A percentile compares a stretch with the other conserved stretches of the same genome.
phyloP scores from a whole-genome alignment of 768 basidiomycete genomes.

The Pisolithus sp. region DNA sequence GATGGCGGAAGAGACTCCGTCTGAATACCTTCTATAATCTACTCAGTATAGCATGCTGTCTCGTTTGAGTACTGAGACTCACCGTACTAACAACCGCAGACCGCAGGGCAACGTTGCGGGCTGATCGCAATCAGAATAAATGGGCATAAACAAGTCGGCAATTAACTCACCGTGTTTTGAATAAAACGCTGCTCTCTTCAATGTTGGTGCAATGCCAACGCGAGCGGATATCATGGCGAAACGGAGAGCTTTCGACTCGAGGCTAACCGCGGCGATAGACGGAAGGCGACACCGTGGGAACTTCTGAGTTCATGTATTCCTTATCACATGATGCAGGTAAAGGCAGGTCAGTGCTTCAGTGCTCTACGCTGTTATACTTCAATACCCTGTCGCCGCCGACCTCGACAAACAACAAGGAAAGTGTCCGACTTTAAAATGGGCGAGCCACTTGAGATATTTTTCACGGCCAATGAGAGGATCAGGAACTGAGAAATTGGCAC shows the following conservation, averaged over 20 bases:
- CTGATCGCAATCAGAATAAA: constrained; percentile 17
- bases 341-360: too few species aligned
- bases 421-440: too few species aligned
- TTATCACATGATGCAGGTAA: too few species aligned
- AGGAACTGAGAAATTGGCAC: too few species aligned
- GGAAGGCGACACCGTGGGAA: too few species aligned
- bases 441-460: too few species aligned
- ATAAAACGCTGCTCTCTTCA: constrained; percentile 45
- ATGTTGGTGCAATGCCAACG: constrained; percentile 50
- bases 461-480: too few species aligned
- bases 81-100: constrained; percentile 38
- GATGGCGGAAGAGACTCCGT: constrained; percentile 60
- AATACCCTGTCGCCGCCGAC: too few species aligned
- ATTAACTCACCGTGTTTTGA: constrained; percentile 23
- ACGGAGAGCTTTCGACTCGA: not conserved
- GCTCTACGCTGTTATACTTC: too few species aligned
- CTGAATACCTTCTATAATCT: constrained; percentile 45
- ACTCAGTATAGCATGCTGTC: constrained; percentile 1
- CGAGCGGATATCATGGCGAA: constrained; percentile 35
- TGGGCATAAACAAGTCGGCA: not conserved
- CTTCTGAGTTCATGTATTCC: too few species aligned
- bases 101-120: constrained; percentile 32
- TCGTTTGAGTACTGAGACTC: constrained; percentile 4
- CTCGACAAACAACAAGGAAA: too few species aligned
- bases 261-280: too few species aligned